phyloP scores from a whole-genome alignment of 2,329 filamentous ascomycete species.

The Pseudophaeomoniella oleicola region DNA sequence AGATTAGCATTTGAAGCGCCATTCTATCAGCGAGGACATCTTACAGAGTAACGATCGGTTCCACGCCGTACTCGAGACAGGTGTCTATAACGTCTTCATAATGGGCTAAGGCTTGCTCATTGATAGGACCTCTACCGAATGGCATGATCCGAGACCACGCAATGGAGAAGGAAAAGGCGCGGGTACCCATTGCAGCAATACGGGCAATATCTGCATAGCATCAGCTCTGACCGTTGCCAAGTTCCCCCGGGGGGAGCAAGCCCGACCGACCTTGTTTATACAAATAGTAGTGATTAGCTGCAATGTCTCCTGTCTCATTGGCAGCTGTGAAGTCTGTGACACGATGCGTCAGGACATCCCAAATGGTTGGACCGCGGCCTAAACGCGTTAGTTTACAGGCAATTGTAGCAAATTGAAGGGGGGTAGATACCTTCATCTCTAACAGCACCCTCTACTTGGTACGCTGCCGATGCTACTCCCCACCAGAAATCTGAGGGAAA shows the following conservation, averaged over 20 bases:
- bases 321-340: constrained; percentile 14
- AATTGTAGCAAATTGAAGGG: too few species aligned
- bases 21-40: too few species aligned
- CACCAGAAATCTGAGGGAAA: constrained; percentile 27
- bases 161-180: constrained; percentile 30
- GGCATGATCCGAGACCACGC: constrained; percentile 35
- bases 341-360: constrained; percentile 23
- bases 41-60: constrained; percentile 27
- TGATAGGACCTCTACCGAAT: constrained; percentile 31
- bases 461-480: constrained; percentile 26
- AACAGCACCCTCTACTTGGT: constrained; percentile 30
- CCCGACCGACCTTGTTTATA: constrained; percentile 27
- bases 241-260: not conserved
- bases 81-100: constrained; percentile 34
- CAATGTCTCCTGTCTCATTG: constrained; percentile 31
- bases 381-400: not conserved
- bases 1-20: too few species aligned
- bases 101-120: constrained; percentile 29
- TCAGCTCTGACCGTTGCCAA: not conserved
- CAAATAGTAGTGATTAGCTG: constrained; percentile 34
- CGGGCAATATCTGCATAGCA: constrained; percentile 20
- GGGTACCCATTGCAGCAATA: constrained; percentile 22
- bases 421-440: constrained; percentile 24
- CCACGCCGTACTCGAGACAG: constrained; percentile 26
- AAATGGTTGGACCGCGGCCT: constrained; percentile 18